These are phyloP conservation scores for Paspalum vaginatum DNA, from an alignment of 176 grass and related monocot species.

Conservation along the genomic window DNA sequence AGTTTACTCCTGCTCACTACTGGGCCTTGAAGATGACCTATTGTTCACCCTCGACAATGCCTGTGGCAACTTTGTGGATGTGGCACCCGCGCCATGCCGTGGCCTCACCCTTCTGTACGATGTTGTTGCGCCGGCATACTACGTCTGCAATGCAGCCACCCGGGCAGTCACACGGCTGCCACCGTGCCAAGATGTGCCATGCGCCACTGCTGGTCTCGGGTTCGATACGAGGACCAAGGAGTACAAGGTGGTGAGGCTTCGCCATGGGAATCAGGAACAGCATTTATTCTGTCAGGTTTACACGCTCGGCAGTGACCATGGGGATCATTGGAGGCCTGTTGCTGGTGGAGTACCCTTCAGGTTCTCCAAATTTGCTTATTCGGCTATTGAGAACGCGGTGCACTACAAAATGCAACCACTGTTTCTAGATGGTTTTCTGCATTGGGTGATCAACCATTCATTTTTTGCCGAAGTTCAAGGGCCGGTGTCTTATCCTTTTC, in stretches of 20 bases:
- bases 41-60: slow-evolving; percentile 18
- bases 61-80: neutral
- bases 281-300: slow-evolving; percentile 3
- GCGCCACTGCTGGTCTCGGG: slow-evolving; percentile 6
- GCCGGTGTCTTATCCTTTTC: neutral
- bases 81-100: neutral
- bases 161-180: slow-evolving; percentile 16
- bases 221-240: slow-evolving; percentile 1
- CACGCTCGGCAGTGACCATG: neutral
- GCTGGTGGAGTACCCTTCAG: neutral
- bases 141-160: slow-evolving; percentile 28
- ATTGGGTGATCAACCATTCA: neutral
- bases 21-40: neutral
- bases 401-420: neutral
- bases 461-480: neutral
- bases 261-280: neutral
- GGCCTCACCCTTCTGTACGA: slow-evolving; percentile 39
- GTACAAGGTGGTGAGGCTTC: slow-evolving; percentile 41
- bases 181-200: neutral
- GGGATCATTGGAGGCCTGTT: slow-evolving; percentile 1
- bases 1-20: neutral
- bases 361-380: neutral
- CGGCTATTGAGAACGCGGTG: neutral
- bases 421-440: neutral
- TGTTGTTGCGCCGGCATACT: neutral